Conservation (phyloP, 2,329 filamentous ascomycete species). For the Sarocladium kiliense region DNA sequence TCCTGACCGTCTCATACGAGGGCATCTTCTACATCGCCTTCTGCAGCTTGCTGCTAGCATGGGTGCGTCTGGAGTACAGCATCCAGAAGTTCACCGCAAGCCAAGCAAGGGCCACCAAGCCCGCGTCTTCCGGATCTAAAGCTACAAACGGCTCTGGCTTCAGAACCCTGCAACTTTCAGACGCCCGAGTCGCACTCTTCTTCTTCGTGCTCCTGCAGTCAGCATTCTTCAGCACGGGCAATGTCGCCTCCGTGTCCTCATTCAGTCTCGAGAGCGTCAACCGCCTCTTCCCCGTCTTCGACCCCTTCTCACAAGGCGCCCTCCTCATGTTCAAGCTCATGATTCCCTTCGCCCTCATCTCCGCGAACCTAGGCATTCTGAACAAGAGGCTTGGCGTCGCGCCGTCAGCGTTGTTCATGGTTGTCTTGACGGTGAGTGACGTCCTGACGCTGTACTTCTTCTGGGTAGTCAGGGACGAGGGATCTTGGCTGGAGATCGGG, state of each 20-base stretch:
- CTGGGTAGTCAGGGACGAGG: conserved; percentile 94
- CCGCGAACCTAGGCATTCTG: conserved; percentile 87
- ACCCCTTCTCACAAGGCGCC: conserved; percentile 85
- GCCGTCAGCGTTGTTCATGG: conserved; percentile 86
- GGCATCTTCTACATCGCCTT: conserved; percentile 94
- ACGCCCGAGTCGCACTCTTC: conserved; percentile 84
- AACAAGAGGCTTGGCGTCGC: conserved; percentile 80
- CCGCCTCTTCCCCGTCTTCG: conserved; percentile 85
- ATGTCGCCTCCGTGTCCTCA: conserved; percentile 87
- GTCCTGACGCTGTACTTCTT: conserved; percentile 94
- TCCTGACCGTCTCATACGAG: conserved; percentile 95
- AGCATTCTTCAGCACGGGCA: conserved; percentile 95
- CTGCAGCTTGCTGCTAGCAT: conserved; percentile 73
- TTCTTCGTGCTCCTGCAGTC: conserved; percentile 94
- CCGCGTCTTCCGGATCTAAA: conserved; percentile 10
- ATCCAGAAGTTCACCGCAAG: conserved; percentile 34
- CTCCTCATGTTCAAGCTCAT: conserved; percentile 85
- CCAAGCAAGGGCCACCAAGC: conserved; percentile 18
- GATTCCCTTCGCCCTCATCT: conserved; percentile 88
- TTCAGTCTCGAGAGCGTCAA: conserved; percentile 90
- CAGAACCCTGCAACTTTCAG: conserved; percentile 72
- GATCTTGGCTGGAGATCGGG: conserved; percentile 95
- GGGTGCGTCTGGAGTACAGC: conserved; percentile 87
- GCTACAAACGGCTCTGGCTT: conserved; percentile 22
- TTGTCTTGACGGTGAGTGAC: conserved; percentile 87